These are phyloP conservation scores for Ophiocytium majus DNA, from an alignment of 352 stramenopile genomes.

Conservation along the genomic window DNA sequence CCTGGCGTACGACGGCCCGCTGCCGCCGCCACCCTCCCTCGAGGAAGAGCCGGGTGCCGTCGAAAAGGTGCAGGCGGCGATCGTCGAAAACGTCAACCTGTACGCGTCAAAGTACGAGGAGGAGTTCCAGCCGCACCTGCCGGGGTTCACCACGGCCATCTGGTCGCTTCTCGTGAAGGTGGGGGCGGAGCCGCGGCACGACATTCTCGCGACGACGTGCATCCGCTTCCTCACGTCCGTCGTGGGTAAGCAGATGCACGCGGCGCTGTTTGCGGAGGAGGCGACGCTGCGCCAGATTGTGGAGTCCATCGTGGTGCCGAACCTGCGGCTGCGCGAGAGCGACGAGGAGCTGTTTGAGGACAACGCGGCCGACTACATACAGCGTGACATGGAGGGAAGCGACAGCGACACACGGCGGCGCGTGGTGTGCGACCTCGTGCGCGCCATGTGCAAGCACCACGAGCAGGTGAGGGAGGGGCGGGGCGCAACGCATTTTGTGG, in stretches of 20 bases:
- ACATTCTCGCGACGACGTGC: conserved; percentile 87
- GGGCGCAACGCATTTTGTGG: too few species aligned
- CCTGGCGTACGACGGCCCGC: conserved; percentile 86
- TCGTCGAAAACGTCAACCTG: conserved; percentile 95
- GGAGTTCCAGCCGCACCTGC: conserved; percentile 91
- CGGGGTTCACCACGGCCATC: conserved; percentile 73
- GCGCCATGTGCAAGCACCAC: conserved; percentile 89
- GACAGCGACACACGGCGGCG: conserved; percentile 92
- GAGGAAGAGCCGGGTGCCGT: conserved; percentile 83
- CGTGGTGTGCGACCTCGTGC: conserved; percentile 88
- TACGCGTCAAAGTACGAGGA: conserved; percentile 99
- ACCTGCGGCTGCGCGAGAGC: conserved; percentile 88
- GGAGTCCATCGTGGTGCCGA: conserved; percentile 93
- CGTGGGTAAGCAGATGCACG: conserved; percentile 89
- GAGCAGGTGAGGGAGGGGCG: too few species aligned
- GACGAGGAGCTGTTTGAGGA: conserved; percentile 98
- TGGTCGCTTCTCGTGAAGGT: conserved; percentile 58
- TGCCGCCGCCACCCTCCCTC: conserved; percentile 82
- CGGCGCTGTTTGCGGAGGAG: conserved; percentile 67
- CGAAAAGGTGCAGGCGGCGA: conserved; percentile 84
- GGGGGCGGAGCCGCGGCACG: conserved; percentile 80
- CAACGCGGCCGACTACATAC: conserved; percentile 53
- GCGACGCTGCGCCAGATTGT: conserved; percentile 74
- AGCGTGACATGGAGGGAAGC: conserved; percentile 90
- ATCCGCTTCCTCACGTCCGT: conserved; percentile 96